phyloP scores from a whole-genome alignment of 2,329 filamentous ascomycete species.

The Phialophora macrospora region DNA sequence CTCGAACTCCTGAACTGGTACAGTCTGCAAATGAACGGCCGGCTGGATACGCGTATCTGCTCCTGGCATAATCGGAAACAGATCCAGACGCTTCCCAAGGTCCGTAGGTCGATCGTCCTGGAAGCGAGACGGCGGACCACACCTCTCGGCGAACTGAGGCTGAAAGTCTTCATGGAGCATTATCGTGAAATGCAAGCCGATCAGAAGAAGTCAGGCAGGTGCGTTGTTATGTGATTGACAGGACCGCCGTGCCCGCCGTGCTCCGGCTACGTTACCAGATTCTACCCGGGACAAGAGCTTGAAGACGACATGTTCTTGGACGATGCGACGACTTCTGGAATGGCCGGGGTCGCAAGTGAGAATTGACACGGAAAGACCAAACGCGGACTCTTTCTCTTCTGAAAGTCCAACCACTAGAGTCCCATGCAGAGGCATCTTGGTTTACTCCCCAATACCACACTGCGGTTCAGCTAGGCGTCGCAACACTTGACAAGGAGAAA shows the following conservation, averaged over 20 bases:
- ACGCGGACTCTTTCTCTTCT: not conserved
- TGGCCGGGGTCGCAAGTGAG: not conserved
- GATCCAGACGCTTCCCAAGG: conserved; percentile 10
- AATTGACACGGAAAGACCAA: not conserved
- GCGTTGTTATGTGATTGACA: conserved; percentile 21
- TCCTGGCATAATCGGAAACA: conserved; percentile 21
- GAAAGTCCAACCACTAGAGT: no score
- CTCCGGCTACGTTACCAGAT: not conserved
- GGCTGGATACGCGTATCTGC: conserved; percentile 20
- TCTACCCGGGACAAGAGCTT: not conserved
- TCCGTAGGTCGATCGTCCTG: conserved; percentile 4
- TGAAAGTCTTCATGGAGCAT: conserved; percentile 20
- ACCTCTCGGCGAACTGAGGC: conserved; percentile 13
- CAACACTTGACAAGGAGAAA: no score
- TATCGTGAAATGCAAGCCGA: conserved; percentile 18
- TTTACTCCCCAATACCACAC: no score
- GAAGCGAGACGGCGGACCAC: conserved; percentile 14
- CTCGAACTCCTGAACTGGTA: conserved; percentile 22
- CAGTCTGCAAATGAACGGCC: conserved; percentile 19
- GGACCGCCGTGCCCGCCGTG: conserved; percentile 28
- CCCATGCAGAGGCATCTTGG: no score
- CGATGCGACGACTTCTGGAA: not conserved
- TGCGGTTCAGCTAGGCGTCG: no score
- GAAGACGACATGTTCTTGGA: not conserved
- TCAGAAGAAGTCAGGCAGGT: conserved; percentile 8